These are phyloP conservation scores for Fusarium phyllophilum DNA, from an alignment of 2,329 filamentous ascomycete genomes.

Conservation along the genomic window DNA sequence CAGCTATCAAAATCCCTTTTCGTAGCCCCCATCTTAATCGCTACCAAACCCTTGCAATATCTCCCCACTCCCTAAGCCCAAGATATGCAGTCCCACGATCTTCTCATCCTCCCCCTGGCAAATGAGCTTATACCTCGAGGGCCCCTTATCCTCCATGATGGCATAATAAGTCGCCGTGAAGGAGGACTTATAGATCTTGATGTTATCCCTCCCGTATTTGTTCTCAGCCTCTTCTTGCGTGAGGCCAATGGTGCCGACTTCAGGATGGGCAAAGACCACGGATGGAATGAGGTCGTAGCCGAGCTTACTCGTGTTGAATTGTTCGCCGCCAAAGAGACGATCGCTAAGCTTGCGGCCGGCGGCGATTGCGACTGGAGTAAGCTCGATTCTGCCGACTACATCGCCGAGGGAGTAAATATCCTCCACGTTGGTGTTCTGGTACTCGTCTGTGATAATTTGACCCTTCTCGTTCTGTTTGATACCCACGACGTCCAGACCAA, in stretches of 20 bases:
- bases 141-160: neutral
- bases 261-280: neutral
- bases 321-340: neutral
- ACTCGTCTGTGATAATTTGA: neutral
- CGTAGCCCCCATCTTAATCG: neutral
- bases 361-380: neutral
- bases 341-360: neutral
- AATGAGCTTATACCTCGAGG: neutral
- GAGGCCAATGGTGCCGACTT: neutral
- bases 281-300: neutral
- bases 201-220: neutral
- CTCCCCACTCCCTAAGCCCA: neutral
- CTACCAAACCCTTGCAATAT: neutral
- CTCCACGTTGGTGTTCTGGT: neutral
- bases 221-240: neutral
- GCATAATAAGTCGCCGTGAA: neutral
- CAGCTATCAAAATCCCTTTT: neutral
- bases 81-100: neutral
- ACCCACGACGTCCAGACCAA: accelerated
- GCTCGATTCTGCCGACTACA: neutral
- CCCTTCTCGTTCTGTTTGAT: neutral
- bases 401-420: neutral
- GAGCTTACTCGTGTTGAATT: neutral
- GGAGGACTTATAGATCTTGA: neutral
- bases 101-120: neutral